Conservation (phyloP, 495 filamentous ascomycete genomes). For the Podospora appendiculata region DNA sequence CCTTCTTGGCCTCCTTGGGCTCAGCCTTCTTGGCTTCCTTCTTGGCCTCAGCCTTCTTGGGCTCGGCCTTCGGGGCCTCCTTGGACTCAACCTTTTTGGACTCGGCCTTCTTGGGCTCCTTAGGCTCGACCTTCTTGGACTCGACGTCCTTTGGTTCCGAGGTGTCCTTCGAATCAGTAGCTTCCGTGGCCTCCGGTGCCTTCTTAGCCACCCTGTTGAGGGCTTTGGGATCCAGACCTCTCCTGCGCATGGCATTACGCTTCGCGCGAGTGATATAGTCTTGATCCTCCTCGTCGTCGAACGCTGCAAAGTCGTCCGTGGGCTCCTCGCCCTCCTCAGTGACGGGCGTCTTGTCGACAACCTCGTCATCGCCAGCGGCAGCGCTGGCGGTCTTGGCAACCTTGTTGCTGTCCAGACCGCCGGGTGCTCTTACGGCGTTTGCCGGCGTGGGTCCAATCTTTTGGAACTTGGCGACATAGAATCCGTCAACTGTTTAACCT, state of each 20-base stretch:
- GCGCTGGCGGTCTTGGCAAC: constrained; percentile 9
- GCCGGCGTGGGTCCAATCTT: constrained; percentile 72
- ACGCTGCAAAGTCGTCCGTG: constrained; percentile 69
- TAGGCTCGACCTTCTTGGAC: not conserved
- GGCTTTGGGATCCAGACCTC: constrained; percentile 46
- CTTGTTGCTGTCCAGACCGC: constrained; percentile 25
- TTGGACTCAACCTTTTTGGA: not conserved
- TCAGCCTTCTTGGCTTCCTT: not conserved
- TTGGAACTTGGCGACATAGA: constrained; percentile 96
- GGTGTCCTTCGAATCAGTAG: not conserved
- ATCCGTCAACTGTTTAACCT: constrained; percentile 63
- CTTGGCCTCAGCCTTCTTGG: not conserved
- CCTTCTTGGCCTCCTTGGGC: not conserved
- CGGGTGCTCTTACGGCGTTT: constrained; percentile 37
- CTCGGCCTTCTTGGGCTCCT: not conserved
- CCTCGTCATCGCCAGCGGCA: constrained; percentile 24
- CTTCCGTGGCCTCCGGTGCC: constrained; percentile 8
- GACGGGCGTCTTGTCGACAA: constrained; percentile 45
- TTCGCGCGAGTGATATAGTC: constrained; percentile 71
- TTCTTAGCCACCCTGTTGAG: constrained; percentile 20
- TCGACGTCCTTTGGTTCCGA: not conserved
- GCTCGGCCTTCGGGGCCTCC: not conserved
- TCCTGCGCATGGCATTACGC: constrained; percentile 47
- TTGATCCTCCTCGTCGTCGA: constrained; percentile 77
- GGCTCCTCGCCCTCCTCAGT: constrained; percentile 32